Evolutionary conservation across 805 yeast genomes (phyloP), one percentile per base, ranked within the genome.

Genomic region (Ogataea trehaloabstinens): DNA sequence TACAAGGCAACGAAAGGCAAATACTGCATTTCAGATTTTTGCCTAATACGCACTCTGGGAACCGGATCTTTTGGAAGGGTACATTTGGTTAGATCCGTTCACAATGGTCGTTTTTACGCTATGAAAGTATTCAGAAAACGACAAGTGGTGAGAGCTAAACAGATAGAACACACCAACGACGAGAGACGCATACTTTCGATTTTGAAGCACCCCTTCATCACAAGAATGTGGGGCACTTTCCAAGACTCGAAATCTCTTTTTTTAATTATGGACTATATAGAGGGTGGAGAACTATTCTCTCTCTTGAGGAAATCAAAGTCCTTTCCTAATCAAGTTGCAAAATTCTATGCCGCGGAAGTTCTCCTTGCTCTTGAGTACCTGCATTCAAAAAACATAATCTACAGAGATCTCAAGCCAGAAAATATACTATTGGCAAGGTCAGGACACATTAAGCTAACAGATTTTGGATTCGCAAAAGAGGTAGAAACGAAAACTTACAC

Each of bases 141-240:
- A 32, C 71, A 77, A 49, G 80, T 77, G 34, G 76, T 77, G 10
- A 74, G 71, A 49, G 74, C 76, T 75, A 77, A 77, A 54, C 82
- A 77, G 53, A 80, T 77, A 17, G 82, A 77, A 54, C 82, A 77
- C 54, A 76, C 82, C 15, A 77, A 77, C 51, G 82, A 77, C 53
- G 82, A 77, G 58, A 60, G 82, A 40, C 61, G 81, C 48, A 77
- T 77, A 76, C 61, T 77, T 28, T 74, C 71, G 45, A 62, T 75
- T 38, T 77, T 76, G 10, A 78, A 76, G 46, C 82, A 77, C 51
- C 82, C 82, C 5, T 77, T 76, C 45, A 64, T 77, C 46, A 76
- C 75, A 45, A 56, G 82, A 40, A 76, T 77, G 81, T 77, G 82
- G 82, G 82, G 82, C n/a, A 77, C 82, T 5, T 77, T 72, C 51